These are phyloP conservation scores for Thalassiosira hispida DNA, from an alignment of 352 stramenopile genomes.

Conservation along the genomic window DNA sequence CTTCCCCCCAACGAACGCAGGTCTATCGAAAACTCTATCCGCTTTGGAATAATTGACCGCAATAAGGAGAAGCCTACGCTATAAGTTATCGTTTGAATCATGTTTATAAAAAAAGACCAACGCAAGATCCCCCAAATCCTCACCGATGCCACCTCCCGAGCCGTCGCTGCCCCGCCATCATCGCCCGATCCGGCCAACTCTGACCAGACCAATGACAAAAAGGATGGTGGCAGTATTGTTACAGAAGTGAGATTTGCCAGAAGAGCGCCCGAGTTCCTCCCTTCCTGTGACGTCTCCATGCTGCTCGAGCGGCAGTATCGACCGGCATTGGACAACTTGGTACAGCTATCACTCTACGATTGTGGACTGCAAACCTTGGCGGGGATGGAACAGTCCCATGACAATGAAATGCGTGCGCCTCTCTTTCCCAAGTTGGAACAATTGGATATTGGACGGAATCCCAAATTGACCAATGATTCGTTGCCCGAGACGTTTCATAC, in stretches of 20 bases:
- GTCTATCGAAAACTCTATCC: too few relatives aligned
- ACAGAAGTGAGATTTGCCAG: constrained; percentile 24
- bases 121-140: constrained; percentile 51
- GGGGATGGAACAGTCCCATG: constrained; percentile 5
- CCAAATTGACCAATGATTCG: constrained; percentile 30
- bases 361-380: constrained; percentile 30
- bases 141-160: constrained; percentile 23
- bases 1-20: too few relatives aligned
- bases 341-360: constrained; percentile 29
- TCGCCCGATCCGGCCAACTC: not conserved
- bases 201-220: not conserved
- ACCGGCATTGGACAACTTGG: constrained; percentile 33
- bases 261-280: constrained; percentile 21
- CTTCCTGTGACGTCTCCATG: constrained; percentile 8
- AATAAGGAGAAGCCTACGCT: too few relatives aligned
- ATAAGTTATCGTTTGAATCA: too few relatives aligned
- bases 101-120: constrained; percentile 50
- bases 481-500: constrained; percentile 30
- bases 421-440: constrained; percentile 37
- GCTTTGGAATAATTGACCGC: too few relatives aligned
- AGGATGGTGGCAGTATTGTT: not conserved
- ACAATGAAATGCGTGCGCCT: not conserved
- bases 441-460: constrained; percentile 45
- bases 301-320: constrained; percentile 16
- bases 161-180: not conserved